Evolutionary conservation across 78 protist genomes (phyloP), one percentile per base, ranked within the genome.

Genomic region (Diacronema lutheri): DNA sequence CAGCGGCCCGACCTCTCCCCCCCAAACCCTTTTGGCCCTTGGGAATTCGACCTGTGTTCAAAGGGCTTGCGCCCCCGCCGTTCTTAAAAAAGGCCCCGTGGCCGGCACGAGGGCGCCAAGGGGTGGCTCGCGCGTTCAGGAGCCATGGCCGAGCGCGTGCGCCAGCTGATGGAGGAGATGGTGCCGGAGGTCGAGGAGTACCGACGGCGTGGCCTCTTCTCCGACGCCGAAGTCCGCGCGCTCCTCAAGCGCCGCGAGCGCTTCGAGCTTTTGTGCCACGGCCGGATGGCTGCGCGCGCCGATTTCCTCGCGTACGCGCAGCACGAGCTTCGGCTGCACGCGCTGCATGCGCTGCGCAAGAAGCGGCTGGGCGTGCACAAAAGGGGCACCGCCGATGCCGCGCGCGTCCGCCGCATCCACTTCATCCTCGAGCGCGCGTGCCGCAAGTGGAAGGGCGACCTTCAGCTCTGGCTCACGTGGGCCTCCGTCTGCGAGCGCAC

Each of bases 121-220:
- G 16, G 50, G 3, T 7, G 50, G 50, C 50, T 3, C 50, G 50
- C 50, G 50, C 50, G 50, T 7, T 3, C 50, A 7, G 50, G 50
- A 3, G 76, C 76, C 33, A 89, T 89, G 92, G 92, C 89, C 29
- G 92, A 89, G 16, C 81, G 61, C 20, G 92, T 89, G 50, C 88
- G 86, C 26, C 19, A 14, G 60, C 38, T 50, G 77, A 80, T 89
- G 83, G 92, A 89, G 83, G 57, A 56, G 82, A 83, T 84, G 92
- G 77, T 89, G 35, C 84, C 85, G 33, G 88, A 84, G 85, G 82
- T 89, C 78, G 78, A 89, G 26, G 88, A 83, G 31, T 20, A 71
- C 33, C 50, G 25, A 37, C 66, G 50, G 35, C 44, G 40, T 38
- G 83, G 76, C 77, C 41, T 89, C 33, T 77, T 79, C 41, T 57